Evolutionary conservation across 2,329 filamentous ascomycete genomes (phyloP), one percentile per base, ranked within the genome.

Genomic region (Laburnicola sp.): DNA sequence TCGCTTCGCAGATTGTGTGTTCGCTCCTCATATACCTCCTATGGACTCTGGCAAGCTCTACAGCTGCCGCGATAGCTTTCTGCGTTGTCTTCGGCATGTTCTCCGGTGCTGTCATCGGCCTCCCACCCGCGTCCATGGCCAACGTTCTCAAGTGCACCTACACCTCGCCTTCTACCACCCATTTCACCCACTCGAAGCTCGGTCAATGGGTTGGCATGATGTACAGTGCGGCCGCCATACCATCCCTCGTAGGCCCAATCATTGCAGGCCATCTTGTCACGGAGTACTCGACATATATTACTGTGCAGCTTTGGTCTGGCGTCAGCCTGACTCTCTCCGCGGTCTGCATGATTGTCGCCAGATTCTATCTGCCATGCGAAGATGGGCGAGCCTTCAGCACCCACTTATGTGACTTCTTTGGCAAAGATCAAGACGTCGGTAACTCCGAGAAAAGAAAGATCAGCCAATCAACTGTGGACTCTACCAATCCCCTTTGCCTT

Each of bases 161-260:
- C 56, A 65, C 53, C 6, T 54, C 57, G 4, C 55, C 60, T 3
- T 71, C 67, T n/a, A 63, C 59, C 6, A 54, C 46, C 10, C 46
- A 60, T 22, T 49, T 65, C 23, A 62, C 61, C 7, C 69, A 72
- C 60, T 49, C 72, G 44, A 76, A 74, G 48, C 73, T 80, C 6
- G 78, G 78, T 10, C 78, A 80, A 46, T 80, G 78, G 78, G 76
- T 72, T 2, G 78, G 78, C 36, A 79, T 80, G 77, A 79, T 80
- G 78, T 81, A 80, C 66, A 74, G 72, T 8, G 64, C 68, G 38
- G 72, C 77, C 6, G 76, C 76, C 1, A 59, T 75, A 1, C 75
- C 74, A n/a, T 71, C 76, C 2, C 69, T 81, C 7, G 66, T 71
- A 3, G 78, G 78, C 2, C 78, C 78, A 1, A 63, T 80, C 50